Conservation (phyloP, 2,329 filamentous ascomycete species). For the Diplodia mutila region DNA sequence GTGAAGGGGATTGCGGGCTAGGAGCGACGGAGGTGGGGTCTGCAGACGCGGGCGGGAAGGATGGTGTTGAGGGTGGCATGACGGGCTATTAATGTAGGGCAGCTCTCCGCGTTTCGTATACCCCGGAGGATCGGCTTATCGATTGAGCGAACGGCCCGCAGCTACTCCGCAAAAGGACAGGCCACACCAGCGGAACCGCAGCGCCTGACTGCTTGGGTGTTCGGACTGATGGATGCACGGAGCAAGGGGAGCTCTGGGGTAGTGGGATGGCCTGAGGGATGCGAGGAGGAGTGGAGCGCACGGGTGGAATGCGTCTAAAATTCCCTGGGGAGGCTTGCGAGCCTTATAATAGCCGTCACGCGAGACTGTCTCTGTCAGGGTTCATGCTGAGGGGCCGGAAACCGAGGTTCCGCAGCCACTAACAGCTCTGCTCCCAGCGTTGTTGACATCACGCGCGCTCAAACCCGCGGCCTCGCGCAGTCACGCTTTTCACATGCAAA, state of each 20-base stretch:
- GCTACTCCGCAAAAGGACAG: slow-evolving; percentile 12
- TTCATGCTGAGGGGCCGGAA: slow-evolving; percentile 12
- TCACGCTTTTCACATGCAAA: slow-evolving; percentile 26
- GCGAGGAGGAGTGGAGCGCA: slow-evolving; percentile 8
- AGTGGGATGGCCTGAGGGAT: slow-evolving; percentile 9
- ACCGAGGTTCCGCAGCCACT: slow-evolving; percentile 14
- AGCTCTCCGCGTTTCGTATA: slow-evolving; percentile 21
- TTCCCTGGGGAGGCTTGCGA: slow-evolving; percentile 1
- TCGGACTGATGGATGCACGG: slow-evolving; percentile 16
- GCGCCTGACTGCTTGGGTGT: slow-evolving; percentile 7
- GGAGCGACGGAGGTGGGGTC: slow-evolving; percentile 10
- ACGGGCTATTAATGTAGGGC: slow-evolving; percentile 20
- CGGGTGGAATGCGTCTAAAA: not conserved
- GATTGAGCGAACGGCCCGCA: slow-evolving; percentile 20
- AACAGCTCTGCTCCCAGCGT: not conserved
- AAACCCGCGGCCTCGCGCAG: slow-evolving; percentile 1
- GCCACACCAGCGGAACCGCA: not conserved
- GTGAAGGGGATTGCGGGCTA: not conserved
- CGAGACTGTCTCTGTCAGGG: slow-evolving; percentile 9
- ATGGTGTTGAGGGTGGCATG: slow-evolving; percentile 27
- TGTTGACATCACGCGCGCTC: slow-evolving; percentile 10
- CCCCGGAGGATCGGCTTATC: slow-evolving; percentile 24
- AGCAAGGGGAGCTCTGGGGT: slow-evolving; percentile 7
- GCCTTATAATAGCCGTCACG: slow-evolving; percentile 21
- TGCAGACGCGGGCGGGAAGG: slow-evolving; percentile 27